phyloP scores from a whole-genome alignment of 306 rosid species.

The Cicer judaicum region DNA sequence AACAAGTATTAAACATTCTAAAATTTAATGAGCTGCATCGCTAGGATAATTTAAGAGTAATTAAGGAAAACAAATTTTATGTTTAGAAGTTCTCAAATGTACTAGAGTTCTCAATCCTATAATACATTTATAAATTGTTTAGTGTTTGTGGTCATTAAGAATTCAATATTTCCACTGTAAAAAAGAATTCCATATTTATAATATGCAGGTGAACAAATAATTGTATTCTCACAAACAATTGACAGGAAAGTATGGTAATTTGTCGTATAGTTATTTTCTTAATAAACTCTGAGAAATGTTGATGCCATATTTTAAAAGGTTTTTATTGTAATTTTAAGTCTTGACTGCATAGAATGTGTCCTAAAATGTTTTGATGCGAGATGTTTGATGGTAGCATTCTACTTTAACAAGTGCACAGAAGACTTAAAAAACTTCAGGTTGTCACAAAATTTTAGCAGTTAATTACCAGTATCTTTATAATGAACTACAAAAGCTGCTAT shows the following conservation, averaged over 20 bases:
- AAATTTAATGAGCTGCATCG: slow-evolving; percentile 23
- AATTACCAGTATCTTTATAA: slow-evolving; percentile 2
- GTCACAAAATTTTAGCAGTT: slow-evolving; percentile 2
- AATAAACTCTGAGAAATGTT: slow-evolving; percentile 10
- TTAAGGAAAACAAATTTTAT: slow-evolving; percentile 10
- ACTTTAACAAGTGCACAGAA: background rate
- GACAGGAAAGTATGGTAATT: background rate
- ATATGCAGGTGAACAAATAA: background rate
- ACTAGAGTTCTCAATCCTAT: slow-evolving; percentile 15
- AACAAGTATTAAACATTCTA: slow-evolving; percentile 29
- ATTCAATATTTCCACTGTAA: background rate
- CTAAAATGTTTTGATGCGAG: background rate
- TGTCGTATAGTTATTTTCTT: background rate
- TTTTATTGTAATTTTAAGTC: background rate
- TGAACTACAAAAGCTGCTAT: background rate
- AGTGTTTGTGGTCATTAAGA: background rate
- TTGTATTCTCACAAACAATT: background rate
- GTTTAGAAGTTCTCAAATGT: slow-evolving; percentile 6
- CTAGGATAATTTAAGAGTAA: slow-evolving; percentile 17
- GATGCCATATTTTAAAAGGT: background rate
- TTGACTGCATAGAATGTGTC: background rate
- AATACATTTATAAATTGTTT: background rate
- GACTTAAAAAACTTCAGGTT: background rate
- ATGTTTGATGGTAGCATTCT: slow-evolving; percentile 18
- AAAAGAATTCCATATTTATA: background rate